Evolutionary conservation across 1,284 basidiomycete species (phyloP).

Genomic region (Neotropicomus parvogracilis): DNA sequence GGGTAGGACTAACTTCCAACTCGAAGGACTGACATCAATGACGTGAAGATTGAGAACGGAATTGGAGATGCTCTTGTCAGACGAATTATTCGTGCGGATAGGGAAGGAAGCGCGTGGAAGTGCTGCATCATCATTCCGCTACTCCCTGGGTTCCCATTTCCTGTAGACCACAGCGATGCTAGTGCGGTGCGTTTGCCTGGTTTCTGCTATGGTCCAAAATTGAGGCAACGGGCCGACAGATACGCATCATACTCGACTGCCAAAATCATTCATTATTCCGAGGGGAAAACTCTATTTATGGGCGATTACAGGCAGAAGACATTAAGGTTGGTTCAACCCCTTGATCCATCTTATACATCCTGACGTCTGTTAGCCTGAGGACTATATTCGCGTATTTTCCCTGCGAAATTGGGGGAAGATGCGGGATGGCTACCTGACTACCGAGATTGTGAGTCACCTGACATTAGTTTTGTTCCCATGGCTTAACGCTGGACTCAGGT

Average conservation of each 20-base stretch:
- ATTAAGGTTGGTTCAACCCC: conserved; percentile 65
- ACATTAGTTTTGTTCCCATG: background rate
- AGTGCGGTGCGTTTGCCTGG: conserved; percentile 62
- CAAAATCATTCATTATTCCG: conserved; percentile 89
- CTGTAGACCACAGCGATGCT: conserved; percentile 90
- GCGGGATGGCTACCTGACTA: conserved; percentile 79
- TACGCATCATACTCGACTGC: conserved; percentile 90
- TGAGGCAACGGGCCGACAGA: conserved; percentile 39
- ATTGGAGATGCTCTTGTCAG: conserved; percentile 94
- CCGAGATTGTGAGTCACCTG: conserved; percentile 68
- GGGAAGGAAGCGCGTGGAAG: conserved; percentile 81
- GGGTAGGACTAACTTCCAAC: conserved; percentile 5
- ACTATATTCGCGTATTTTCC: conserved; percentile 91
- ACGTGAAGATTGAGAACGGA: conserved; percentile 86
- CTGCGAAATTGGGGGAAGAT: conserved; percentile 94
- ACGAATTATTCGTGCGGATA: conserved; percentile 87
- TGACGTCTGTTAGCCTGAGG: conserved; percentile 63
- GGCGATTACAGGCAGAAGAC: conserved; percentile 79
- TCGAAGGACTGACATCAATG: conserved; percentile 77
- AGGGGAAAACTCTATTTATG: conserved; percentile 92
- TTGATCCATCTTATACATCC: background rate
- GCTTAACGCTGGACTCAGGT: conserved; percentile 46
- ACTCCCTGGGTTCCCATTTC: conserved; percentile 91
- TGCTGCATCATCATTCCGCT: conserved; percentile 93
- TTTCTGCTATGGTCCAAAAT: background rate